Conservation (phyloP, 148 eudicot species). For the Euryodendron excelsum region DNA sequence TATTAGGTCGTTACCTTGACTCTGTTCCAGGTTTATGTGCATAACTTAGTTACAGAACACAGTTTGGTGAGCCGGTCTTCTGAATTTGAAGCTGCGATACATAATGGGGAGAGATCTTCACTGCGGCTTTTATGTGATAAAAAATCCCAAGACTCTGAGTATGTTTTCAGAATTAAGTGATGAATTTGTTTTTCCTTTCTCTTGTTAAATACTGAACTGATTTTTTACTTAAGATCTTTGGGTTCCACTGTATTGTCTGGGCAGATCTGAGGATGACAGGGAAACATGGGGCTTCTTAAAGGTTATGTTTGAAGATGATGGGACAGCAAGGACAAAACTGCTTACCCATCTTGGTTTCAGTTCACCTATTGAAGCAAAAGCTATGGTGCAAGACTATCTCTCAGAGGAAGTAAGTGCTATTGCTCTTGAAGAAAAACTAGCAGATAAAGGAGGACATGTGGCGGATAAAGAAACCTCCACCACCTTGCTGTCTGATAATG, state of each 20-base stretch:
- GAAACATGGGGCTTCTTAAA: conserved; percentile 96
- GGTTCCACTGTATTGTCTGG: conserved; percentile 16
- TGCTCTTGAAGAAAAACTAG: conserved; percentile 48
- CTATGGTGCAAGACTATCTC: conserved; percentile 41
- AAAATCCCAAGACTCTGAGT: conserved; percentile 80
- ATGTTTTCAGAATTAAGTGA: conserved; percentile 30
- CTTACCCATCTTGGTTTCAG: conserved; percentile 87
- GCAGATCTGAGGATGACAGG: conserved; percentile 77
- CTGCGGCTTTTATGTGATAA: conserved; percentile 72
- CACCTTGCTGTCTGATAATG: conserved; percentile 53
- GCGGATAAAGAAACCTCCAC: conserved; percentile 43
- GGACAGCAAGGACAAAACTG: conserved; percentile 86
- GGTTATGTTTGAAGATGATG: conserved; percentile 98
- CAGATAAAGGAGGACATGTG: conserved; percentile 32
- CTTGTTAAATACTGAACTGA: background rate
- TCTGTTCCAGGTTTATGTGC: conserved; percentile 67
- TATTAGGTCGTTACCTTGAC: background rate
- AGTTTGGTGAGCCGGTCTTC: conserved; percentile 79
- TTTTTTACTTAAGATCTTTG: background rate
- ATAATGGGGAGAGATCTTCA: conserved; percentile 83
- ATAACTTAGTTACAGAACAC: conserved; percentile 71
- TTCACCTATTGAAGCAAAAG: conserved; percentile 49
- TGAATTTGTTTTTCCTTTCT: background rate
- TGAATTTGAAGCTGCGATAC: conserved; percentile 90
- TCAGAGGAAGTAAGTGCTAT: conserved; percentile 60